These are phyloP conservation scores for Aspergillus arachidicola DNA, from an alignment of 2,329 filamentous ascomycete genomes.

Conservation along the genomic window DNA sequence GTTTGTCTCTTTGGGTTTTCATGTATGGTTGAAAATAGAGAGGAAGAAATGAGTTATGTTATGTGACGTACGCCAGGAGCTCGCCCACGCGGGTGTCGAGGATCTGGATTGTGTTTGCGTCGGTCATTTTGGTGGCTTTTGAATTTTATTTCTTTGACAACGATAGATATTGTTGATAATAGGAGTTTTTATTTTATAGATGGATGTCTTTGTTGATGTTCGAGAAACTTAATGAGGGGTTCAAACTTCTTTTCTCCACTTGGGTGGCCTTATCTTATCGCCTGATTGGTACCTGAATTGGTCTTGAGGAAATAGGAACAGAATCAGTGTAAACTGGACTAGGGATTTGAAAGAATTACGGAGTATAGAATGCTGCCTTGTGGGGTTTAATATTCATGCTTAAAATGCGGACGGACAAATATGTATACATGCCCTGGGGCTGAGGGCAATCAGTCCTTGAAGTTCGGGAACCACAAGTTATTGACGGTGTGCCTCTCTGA, in stretches of 20 bases:
- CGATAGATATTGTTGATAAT: neutral
- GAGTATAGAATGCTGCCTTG: neutral
- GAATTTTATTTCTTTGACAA: neutral
- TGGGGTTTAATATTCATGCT: neutral
- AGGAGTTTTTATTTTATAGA: neutral
- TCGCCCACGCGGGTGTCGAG: slow-evolving; percentile 12
- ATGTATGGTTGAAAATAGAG: neutral
- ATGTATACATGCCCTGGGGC: neutral
- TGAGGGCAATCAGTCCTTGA: neutral
- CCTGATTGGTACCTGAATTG: neutral
- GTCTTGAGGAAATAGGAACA: neutral
- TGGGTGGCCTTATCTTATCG: neutral
- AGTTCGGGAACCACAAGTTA: neutral
- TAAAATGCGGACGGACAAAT: neutral
- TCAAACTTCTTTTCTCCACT: neutral
- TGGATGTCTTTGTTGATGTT: neutral
- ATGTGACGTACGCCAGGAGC: slow-evolving; percentile 27
- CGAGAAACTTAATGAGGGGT: neutral
- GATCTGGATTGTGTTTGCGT: slow-evolving; percentile 22
- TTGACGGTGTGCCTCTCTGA: no score
- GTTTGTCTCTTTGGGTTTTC: neutral
- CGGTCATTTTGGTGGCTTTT: slow-evolving; percentile 18
- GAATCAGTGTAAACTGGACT: neutral
- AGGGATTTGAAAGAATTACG: neutral
- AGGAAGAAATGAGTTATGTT: neutral